Conservation (phyloP, 2,329 filamentous ascomycete species). For the Clathrospora elynae region DNA sequence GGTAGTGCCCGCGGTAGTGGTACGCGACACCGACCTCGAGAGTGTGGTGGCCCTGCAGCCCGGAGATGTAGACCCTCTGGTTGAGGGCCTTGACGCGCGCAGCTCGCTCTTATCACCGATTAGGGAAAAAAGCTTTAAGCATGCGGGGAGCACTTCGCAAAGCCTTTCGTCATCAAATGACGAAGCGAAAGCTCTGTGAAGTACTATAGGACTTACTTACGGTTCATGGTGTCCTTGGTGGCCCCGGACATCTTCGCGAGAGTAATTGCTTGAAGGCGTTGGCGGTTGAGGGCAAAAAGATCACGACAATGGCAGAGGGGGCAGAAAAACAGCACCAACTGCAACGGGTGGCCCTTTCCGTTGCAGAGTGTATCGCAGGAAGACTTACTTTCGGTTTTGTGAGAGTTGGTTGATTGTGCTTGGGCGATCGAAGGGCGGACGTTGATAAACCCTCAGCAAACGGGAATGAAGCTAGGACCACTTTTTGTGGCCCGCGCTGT, state of each 20-base stretch:
- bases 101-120: constrained; percentile 1
- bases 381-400: background rate
- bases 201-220: background rate
- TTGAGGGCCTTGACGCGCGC: constrained; percentile 13
- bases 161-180: too few relatives aligned
- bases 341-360: background rate
- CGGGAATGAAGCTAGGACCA: background rate
- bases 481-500: background rate
- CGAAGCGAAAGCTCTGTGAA: background rate
- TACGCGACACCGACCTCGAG: constrained; percentile 35
- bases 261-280: background rate
- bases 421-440: background rate
- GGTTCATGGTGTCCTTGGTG: constrained; percentile 1
- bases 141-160: too few relatives aligned
- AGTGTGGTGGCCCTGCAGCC: constrained; percentile 25
- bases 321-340: background rate
- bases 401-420: background rate
- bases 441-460: constrained; percentile 2
- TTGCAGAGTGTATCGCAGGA: background rate
- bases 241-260: background rate
- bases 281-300: background rate
- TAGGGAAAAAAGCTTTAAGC: too few relatives aligned
- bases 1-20: constrained; percentile 38
- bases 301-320: background rate
- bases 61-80: constrained; percentile 35